Conservation (phyloP, 768 basidiomycete species). For the Brasilioporus rufonigricans region DNA sequence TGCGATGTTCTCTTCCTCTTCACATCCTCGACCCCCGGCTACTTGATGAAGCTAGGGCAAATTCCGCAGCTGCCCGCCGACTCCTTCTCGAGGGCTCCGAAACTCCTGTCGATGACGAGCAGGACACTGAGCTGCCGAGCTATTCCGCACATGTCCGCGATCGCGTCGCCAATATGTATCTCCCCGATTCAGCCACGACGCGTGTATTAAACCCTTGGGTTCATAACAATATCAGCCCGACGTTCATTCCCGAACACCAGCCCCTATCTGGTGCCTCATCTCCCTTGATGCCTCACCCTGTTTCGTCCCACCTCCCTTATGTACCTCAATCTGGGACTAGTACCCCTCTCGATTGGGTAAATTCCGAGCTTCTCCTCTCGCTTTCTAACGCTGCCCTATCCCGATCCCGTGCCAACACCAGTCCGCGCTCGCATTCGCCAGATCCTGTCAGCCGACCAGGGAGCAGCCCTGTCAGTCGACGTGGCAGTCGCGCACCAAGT, state of each 20-base stretch:
- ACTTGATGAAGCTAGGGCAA: conserved; percentile 69
- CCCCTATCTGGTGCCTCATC: conserved; percentile 28
- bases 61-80: conserved; percentile 73
- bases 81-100: conserved; percentile 40
- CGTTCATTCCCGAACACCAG: conserved; percentile 18
- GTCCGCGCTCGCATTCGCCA: conserved; percentile 16
- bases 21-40: conserved; percentile 76
- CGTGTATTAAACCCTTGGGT: conserved; percentile 68
- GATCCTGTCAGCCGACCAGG: conserved; percentile 26
- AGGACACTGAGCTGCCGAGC: conserved; percentile 77
- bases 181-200: conserved; percentile 60
- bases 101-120: conserved; percentile 44
- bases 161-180: conserved; percentile 76
- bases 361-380: conserved; percentile 78
- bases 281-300: conserved; percentile 37
- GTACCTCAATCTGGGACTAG: conserved; percentile 42
- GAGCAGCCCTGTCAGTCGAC: conserved; percentile 32
- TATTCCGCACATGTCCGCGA: conserved; percentile 90
- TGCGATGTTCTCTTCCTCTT: conserved; percentile 91
- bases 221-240: conserved; percentile 39
- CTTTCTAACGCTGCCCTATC: conserved; percentile 42
- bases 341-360: conserved; percentile 72
- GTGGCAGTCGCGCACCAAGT: conserved; percentile 50
- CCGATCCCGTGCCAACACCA: conserved; percentile 14
- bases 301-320: conserved; percentile 34